Evolutionary conservation across 768 basidiomycete species (phyloP).

Genomic region (Psilocybe azurescens): DNA sequence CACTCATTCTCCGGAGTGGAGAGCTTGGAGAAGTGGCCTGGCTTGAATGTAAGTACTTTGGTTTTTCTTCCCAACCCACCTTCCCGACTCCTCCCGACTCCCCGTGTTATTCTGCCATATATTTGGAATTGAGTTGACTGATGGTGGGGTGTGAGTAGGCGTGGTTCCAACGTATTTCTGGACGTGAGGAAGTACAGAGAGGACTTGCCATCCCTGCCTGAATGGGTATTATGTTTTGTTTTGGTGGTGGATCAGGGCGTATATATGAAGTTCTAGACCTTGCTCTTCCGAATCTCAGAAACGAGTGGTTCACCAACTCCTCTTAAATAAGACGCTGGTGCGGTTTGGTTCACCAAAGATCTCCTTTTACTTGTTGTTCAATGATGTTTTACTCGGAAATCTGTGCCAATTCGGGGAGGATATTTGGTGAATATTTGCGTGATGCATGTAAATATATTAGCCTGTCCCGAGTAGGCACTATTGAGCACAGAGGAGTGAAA

Average conservation of each 20-base stretch:
- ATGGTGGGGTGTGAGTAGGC: constrained; percentile 12
- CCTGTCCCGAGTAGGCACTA: neutral
- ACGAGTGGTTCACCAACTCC: neutral
- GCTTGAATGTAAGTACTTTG: constrained; percentile 49
- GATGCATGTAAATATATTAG: neutral
- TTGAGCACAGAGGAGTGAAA: neutral
- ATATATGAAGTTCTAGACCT: neutral
- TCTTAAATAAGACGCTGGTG: neutral
- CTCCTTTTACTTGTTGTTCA: neutral
- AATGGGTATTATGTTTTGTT: constrained; percentile 10
- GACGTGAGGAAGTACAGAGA: constrained; percentile 26
- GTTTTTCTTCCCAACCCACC: neutral
- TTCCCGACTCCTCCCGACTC: constrained; percentile 18
- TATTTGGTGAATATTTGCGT: neutral
- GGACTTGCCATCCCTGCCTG: constrained; percentile 15
- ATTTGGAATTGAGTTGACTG: constrained; percentile 1
- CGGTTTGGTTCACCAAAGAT: neutral
- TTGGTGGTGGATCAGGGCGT: neutral
- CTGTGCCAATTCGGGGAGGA: neutral
- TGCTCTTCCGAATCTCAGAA: neutral
- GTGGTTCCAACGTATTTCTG: constrained; percentile 31
- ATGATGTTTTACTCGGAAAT: neutral
- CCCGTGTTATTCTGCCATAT: neutral
- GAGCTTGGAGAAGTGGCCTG: constrained; percentile 64
- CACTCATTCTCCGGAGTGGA: constrained; percentile 55